phyloP scores from a whole-genome alignment of 176 grass and related monocot genomes.

The Puccinellia tenuiflora region DNA sequence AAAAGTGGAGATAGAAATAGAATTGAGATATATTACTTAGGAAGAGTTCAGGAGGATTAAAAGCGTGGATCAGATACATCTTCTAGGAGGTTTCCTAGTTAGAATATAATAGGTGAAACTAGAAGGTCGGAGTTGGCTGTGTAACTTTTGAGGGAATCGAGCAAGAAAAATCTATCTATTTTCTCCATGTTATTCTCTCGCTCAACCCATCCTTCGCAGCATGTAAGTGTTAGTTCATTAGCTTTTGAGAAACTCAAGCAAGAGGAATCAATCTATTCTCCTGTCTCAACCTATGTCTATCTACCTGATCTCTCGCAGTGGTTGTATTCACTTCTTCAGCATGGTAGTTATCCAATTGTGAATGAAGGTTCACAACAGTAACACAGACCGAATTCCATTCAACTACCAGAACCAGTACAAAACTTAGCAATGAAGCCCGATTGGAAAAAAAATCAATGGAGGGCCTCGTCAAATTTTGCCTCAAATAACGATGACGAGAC shows the following conservation, averaged over 20 bases:
- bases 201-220: not conserved
- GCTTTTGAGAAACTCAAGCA: not conserved
- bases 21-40: not conserved
- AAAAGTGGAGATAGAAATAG: not conserved
- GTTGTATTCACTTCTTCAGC: not conserved
- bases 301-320: not conserved
- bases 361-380: not conserved
- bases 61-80: not conserved
- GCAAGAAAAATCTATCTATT: not conserved
- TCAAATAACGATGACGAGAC: not conserved
- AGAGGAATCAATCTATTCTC: not conserved
- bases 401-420: not conserved
- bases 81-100: not conserved
- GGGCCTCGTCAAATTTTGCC: not conserved
- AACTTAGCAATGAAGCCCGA: not conserved
- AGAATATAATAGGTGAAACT: not conserved
- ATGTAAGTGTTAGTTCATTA: not conserved
- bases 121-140: not conserved
- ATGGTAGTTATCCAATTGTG: not conserved
- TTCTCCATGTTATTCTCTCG: not conserved
- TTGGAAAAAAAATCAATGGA: not conserved
- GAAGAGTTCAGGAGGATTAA: not conserved
- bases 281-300: slow-evolving; percentile 4
- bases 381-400: not conserved
- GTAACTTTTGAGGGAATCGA: not conserved